These are phyloP conservation scores for Climacium dendroides DNA, from an alignment of 225 moss, liverwort and hornwort genomes.

Conservation along the genomic window DNA sequence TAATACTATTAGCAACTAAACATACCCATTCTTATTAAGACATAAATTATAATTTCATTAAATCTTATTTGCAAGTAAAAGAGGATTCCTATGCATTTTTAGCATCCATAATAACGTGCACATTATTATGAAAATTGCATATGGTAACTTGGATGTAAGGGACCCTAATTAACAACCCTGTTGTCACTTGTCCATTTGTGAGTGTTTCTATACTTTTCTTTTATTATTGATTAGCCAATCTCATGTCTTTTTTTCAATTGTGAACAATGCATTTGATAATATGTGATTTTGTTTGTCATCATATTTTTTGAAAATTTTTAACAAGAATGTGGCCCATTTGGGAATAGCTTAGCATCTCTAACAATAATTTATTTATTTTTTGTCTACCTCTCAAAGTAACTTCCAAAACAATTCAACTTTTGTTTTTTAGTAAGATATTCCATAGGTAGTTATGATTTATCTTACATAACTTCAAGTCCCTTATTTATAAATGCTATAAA, in stretches of 20 bases:
- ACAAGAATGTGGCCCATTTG: neutral
- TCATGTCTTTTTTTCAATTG: rapidly evolving
- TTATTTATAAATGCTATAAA: neutral
- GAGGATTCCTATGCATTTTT: neutral
- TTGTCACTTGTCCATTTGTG: neutral
- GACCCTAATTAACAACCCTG: neutral
- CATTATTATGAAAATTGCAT: neutral
- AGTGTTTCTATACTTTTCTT: neutral
- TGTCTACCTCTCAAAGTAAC: neutral
- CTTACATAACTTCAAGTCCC: neutral
- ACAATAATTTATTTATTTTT: neutral
- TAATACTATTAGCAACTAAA: neutral
- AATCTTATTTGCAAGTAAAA: neutral
- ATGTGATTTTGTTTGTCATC: rapidly evolving
- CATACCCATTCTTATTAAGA: neutral
- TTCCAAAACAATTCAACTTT: neutral
- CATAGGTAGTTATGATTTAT: no score
- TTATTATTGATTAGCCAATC: neutral
- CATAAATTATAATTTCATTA: neutral
- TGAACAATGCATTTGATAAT: neutral
- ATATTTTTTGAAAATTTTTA: neutral
- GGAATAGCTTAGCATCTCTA: neutral
- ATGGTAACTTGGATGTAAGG: neutral
- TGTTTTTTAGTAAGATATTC: neutral
- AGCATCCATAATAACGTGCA: no score